Conservation (phyloP, 305 asterid species). For the Fraxinus ornus region DNA sequence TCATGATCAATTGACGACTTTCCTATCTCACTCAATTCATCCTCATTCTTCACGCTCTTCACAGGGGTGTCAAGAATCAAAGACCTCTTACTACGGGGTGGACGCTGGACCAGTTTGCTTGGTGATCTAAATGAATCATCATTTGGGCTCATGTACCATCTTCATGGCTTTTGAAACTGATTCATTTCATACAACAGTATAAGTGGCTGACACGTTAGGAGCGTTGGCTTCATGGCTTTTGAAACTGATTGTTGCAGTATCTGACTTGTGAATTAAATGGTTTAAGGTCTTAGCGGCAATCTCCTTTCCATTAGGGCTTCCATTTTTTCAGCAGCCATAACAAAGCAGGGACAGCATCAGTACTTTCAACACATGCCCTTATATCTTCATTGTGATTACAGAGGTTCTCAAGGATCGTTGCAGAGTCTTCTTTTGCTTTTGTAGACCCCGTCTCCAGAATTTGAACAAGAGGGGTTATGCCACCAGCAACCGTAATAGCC, state of each 20-base stretch:
- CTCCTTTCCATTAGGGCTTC: slow-evolving; percentile 92
- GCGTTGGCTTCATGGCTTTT: too few relatives aligned
- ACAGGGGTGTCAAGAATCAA: slow-evolving; percentile 72
- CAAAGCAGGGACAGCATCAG: slow-evolving; percentile 98
- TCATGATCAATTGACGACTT: slow-evolving; percentile 34
- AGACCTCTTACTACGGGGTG: slow-evolving; percentile 58
- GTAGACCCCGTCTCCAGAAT: slow-evolving; percentile 95
- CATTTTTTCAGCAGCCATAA: slow-evolving; percentile 96
- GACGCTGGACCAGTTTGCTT: slow-evolving; percentile 56
- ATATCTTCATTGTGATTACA: slow-evolving; percentile 99
- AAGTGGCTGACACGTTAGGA: too few relatives aligned
- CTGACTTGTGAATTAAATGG: slow-evolving; percentile 98
- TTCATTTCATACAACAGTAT: too few relatives aligned
- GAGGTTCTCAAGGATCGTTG: slow-evolving; percentile 94
- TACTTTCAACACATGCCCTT: slow-evolving; percentile 99
- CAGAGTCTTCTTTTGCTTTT: slow-evolving; percentile 97
- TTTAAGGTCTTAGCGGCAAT: slow-evolving; percentile 95
- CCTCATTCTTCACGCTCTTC: slow-evolving; percentile 41
- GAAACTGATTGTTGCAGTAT: slow-evolving; percentile 85
- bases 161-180: background rate
- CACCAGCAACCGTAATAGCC: slow-evolving; percentile 99
- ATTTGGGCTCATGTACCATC: slow-evolving; percentile 67
- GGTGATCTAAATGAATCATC: slow-evolving; percentile 43
- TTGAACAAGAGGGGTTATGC: slow-evolving; percentile 99
- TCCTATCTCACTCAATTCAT: slow-evolving; percentile 22